phyloP scores from a whole-genome alignment of 1,139 yeast species.

The Geotrichum klebahnii region DNA sequence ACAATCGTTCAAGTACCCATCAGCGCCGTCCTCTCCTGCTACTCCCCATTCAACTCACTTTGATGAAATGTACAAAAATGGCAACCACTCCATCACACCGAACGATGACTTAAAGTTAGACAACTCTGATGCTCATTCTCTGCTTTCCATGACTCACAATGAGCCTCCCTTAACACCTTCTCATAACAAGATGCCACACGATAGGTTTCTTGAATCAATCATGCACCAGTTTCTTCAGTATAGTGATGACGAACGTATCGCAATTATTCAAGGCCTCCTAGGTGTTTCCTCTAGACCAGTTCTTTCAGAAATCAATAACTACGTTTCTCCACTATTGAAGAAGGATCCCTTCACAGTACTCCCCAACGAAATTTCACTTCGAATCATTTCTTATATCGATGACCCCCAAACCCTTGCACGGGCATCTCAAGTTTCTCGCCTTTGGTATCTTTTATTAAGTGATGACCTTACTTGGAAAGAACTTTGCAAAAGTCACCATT shows the following conservation, averaged over 20 bases:
- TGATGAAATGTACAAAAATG: constrained; percentile 16
- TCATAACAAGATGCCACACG: constrained; percentile 8
- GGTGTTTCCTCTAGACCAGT: constrained; percentile 45
- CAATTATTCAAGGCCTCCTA: constrained; percentile 16
- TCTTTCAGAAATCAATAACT: constrained; percentile 68
- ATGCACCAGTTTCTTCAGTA: constrained; percentile 16
- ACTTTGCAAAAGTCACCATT: constrained; percentile 41
- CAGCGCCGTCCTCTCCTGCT: constrained; percentile 21
- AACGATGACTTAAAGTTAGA: constrained; percentile 10
- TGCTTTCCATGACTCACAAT: constrained; percentile 1
- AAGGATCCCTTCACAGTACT: constrained; percentile 81
- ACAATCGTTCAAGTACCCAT: constrained; percentile 18
- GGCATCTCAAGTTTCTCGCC: constrained; percentile 44
- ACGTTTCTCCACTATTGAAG: constrained; percentile 68
- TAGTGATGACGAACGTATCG: constrained; percentile 20
- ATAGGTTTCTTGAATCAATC: constrained; percentile 14
- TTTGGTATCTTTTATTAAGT: constrained; percentile 42
- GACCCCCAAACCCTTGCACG: constrained; percentile 44
- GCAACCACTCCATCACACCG: constrained; percentile 14
- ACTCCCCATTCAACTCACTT: constrained; percentile 21
- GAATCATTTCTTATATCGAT: constrained; percentile 78
- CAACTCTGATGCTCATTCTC: not conserved
- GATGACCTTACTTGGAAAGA: constrained; percentile 46
- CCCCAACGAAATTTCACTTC: constrained; percentile 79
- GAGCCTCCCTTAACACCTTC: constrained; percentile 10